These are phyloP conservation scores for Chrysosporium keratinophilum DNA, from an alignment of 2,329 filamentous ascomycete genomes.

Conservation along the genomic window DNA sequence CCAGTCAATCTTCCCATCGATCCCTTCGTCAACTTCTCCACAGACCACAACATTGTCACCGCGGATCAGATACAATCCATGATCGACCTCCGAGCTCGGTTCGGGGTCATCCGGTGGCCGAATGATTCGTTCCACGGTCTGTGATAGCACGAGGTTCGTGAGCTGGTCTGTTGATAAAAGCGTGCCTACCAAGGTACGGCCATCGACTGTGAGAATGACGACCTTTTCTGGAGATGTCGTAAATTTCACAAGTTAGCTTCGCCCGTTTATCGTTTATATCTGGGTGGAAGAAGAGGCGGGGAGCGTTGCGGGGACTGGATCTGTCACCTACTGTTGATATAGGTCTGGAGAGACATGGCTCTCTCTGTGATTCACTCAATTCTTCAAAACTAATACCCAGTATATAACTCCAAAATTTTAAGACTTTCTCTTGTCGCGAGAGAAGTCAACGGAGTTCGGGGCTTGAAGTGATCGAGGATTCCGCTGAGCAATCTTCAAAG, in stretches of 20 bases:
- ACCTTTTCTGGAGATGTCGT: constrained; percentile 63
- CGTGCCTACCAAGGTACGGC: constrained; percentile 71
- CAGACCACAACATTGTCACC: constrained; percentile 91
- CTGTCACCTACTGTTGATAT: constrained; percentile 40
- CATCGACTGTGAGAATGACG: constrained; percentile 82
- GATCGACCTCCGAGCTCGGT: constrained; percentile 64
- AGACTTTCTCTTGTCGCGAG: not conserved
- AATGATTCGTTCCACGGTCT: constrained; percentile 83
- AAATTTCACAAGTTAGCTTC: constrained; percentile 2
- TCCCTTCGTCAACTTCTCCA: constrained; percentile 76
- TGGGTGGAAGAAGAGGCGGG: not conserved
- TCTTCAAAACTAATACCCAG: not conserved
- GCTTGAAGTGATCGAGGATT: not conserved
- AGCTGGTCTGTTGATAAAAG: constrained; percentile 80
- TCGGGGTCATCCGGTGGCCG: constrained; percentile 74
- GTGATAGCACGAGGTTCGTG: constrained; percentile 80
- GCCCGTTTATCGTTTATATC: not conserved
- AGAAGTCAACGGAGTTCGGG: not conserved
- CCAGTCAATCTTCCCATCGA: constrained; percentile 91
- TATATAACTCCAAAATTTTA: not conserved
- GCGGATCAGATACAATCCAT: constrained; percentile 83
- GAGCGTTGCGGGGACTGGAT: not conserved
- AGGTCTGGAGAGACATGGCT: constrained; percentile 44
- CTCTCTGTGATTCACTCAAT: not conserved
- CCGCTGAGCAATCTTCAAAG: not conserved